phyloP scores from a whole-genome alignment of 371 early-diverging fungal genomes.

The Nematocida sp. region DNA sequence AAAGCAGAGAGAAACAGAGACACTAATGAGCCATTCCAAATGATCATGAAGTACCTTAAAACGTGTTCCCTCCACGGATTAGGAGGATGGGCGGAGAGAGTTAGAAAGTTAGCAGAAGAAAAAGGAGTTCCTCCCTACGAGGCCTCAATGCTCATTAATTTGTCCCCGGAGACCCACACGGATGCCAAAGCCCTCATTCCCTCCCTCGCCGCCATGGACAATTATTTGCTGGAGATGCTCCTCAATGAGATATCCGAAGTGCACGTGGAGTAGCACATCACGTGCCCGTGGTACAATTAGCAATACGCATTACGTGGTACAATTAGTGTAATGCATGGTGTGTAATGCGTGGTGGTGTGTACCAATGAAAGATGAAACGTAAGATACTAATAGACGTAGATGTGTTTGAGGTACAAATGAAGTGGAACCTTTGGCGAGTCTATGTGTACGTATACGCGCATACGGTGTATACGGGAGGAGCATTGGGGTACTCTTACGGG shows the following conservation, averaged over 20 bases:
- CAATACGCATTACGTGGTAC: not conserved
- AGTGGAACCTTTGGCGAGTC: not conserved
- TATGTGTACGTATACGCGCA: too few species aligned
- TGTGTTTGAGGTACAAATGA: slow-evolving; percentile 19
- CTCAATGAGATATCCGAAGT: slow-evolving; percentile 21
- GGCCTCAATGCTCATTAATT: slow-evolving; percentile 33
- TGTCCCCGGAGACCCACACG: slow-evolving; percentile 36
- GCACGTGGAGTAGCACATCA: not conserved
- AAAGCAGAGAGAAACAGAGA: slow-evolving; percentile 15
- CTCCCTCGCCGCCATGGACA: slow-evolving; percentile 24
- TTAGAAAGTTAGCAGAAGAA: slow-evolving; percentile 5
- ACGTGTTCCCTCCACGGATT: not conserved
- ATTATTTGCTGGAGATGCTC: slow-evolving; percentile 27
- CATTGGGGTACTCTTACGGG: not conserved
- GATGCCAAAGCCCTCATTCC: slow-evolving; percentile 52
- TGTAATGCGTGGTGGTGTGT: slow-evolving; percentile 12
- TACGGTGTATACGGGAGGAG: not conserved
- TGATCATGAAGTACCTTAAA: slow-evolving; percentile 26
- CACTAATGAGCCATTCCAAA: slow-evolving; percentile 22
- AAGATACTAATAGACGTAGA: not conserved
- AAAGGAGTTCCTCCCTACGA: slow-evolving; percentile 34
- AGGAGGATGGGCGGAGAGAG: slow-evolving; percentile 33
- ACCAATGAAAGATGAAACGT: slow-evolving; percentile 42
- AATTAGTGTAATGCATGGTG: not conserved
- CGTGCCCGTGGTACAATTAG: not conserved